These are phyloP conservation scores for Calonectria pseudoturangicola DNA, from an alignment of 2,329 filamentous ascomycete genomes.

Conservation along the genomic window DNA sequence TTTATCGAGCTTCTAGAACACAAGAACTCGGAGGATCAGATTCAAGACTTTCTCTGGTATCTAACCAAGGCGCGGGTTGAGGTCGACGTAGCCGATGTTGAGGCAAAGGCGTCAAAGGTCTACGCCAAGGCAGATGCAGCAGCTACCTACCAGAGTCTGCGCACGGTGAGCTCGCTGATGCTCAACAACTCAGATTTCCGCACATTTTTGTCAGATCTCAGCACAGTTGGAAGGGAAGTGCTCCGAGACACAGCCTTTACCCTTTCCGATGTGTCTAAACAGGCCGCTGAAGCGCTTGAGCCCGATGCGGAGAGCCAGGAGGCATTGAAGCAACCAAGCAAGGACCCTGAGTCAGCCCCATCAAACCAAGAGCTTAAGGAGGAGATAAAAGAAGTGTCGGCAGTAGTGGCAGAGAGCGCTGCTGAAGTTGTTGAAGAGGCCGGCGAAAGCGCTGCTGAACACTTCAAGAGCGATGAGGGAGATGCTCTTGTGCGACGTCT, in stretches of 20 bases:
- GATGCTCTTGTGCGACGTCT: constrained; percentile 84
- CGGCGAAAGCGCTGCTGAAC: constrained; percentile 82
- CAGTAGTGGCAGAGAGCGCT: constrained; percentile 72
- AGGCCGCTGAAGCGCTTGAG: constrained; percentile 83
- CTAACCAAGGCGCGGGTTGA: constrained; percentile 81
- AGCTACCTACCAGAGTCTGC: constrained; percentile 83
- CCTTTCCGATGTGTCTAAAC: constrained; percentile 83
- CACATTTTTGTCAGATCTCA: constrained; percentile 87
- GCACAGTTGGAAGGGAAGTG: constrained; percentile 86
- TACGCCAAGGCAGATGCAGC: constrained; percentile 59
- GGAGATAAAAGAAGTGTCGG: constrained; percentile 72
- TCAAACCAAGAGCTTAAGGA: constrained; percentile 79
- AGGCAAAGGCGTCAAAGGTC: constrained; percentile 53
- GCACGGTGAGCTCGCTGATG: constrained; percentile 88
- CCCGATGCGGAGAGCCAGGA: constrained; percentile 78
- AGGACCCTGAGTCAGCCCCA: constrained; percentile 59
- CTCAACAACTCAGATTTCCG: constrained; percentile 94
- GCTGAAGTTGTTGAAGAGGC: constrained; percentile 75
- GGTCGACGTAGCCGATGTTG: constrained; percentile 57
- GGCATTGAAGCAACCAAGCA: constrained; percentile 64
- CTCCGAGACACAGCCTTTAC: constrained; percentile 91
- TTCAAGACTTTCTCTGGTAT: constrained; percentile 95
- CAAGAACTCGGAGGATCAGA: constrained; percentile 89
- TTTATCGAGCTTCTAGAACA: constrained; percentile 88
- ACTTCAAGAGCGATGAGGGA: constrained; percentile 82